Conservation (phyloP, 805 yeast species). For the Suhomyces canberraensis region DNA sequence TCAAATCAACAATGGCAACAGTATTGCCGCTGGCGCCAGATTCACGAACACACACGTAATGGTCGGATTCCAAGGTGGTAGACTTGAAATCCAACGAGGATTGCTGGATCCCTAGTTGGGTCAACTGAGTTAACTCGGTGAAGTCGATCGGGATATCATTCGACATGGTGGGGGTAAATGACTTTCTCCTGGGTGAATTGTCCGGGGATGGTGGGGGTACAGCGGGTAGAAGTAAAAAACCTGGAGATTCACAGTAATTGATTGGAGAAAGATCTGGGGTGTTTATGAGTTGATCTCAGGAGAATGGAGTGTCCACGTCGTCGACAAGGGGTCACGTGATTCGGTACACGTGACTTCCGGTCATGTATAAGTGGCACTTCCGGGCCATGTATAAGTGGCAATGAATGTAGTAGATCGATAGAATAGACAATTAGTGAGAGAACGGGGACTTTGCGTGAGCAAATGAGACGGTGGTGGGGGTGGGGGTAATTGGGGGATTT, state of each 20-base stretch:
- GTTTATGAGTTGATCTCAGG: constrained; percentile 1
- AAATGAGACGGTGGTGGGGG: no score
- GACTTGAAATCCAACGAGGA: constrained; percentile 86
- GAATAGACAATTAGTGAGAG: no score
- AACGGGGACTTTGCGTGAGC: no score
- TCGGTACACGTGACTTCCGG: no score
- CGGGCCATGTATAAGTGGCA: no score
- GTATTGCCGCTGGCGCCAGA: constrained; percentile 62
- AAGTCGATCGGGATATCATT: constrained; percentile 91
- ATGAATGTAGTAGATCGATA: no score
- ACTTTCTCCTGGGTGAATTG: background rate
- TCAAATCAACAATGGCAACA: constrained; percentile 90
- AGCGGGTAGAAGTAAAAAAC: background rate
- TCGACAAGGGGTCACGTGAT: constrained; percentile 1
- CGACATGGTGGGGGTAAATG: constrained; percentile 6
- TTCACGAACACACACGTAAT: constrained; percentile 80
- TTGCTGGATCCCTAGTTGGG: constrained; percentile 81
- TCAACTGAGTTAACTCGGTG: constrained; percentile 89
- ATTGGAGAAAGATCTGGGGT: background rate
- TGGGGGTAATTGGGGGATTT: no score
- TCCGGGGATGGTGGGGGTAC: background rate
- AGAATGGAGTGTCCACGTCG: constrained; percentile 8
- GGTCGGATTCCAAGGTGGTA: constrained; percentile 91
- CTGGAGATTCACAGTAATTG: background rate
- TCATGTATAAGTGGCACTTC: no score